Evolutionary conservation across 2,329 filamentous ascomycete genomes (phyloP).

Genomic region (Gnomoniopsis smithogilvyi): DNA sequence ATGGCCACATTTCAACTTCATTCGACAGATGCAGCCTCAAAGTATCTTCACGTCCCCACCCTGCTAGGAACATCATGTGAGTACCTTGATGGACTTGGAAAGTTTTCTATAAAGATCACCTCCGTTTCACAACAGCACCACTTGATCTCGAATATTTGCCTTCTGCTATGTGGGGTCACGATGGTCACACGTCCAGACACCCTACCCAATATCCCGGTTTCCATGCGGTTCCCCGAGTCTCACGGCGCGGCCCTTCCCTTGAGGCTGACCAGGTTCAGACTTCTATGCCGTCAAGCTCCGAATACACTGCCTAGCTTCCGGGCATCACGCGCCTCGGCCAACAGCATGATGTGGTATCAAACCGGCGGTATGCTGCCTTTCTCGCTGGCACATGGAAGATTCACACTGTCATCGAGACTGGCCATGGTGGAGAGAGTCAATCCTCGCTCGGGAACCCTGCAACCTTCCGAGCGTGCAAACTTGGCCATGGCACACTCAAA

Average conservation of each 20-base stretch:
- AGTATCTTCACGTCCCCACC: neutral
- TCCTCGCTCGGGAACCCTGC: neutral
- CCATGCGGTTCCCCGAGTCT: neutral
- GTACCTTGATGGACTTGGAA: conserved; percentile 3
- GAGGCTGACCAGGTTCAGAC: neutral
- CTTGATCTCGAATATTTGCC: neutral
- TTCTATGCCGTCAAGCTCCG: neutral
- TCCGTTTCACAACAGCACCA: neutral
- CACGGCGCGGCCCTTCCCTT: conserved; percentile 15
- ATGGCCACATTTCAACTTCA: neutral
- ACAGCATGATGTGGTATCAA: neutral
- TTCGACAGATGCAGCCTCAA: neutral
- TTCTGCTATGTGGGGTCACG: neutral
- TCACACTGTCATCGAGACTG: too few relatives aligned
- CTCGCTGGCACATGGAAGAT: too few relatives aligned
- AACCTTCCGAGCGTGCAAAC: too few relatives aligned
- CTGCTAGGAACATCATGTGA: neutral
- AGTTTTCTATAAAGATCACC: neutral
- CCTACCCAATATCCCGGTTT: neutral
- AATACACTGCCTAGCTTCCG: neutral
- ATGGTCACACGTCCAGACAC: neutral
- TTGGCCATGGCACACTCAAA: neutral
- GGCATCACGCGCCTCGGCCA: neutral
- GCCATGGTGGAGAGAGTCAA: neutral
- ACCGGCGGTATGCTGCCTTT: too few relatives aligned